These are phyloP conservation scores for Pseudozyma thailandica DNA, from an alignment of 1,284 basidiomycete genomes.

Conservation along the genomic window DNA sequence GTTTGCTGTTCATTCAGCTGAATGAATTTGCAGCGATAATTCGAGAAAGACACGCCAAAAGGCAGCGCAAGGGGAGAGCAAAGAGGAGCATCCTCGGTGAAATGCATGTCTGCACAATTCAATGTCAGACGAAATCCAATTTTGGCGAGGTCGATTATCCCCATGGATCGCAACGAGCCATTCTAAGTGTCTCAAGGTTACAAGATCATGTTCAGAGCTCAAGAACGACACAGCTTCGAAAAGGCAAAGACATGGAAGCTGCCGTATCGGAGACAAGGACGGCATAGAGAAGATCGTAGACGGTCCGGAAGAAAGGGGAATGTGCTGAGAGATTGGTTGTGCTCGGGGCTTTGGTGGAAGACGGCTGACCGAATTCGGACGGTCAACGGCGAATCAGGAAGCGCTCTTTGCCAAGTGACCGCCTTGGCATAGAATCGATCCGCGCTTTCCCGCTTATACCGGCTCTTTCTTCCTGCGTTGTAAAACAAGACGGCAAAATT, in stretches of 20 bases:
- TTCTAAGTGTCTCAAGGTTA: too few relatives aligned
- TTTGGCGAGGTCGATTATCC: too few relatives aligned
- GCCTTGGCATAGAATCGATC: neutral
- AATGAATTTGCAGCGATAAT: neutral
- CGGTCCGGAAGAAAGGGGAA: conserved; percentile 8
- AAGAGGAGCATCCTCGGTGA: conserved; percentile 23
- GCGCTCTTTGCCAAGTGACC: neutral
- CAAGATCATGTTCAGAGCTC: too few relatives aligned
- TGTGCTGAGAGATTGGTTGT: neutral
- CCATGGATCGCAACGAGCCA: too few relatives aligned
- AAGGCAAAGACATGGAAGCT: too few relatives aligned
- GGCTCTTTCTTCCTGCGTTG: too few relatives aligned
- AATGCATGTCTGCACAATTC: neutral
- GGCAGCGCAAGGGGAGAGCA: neutral
- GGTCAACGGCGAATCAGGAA: conserved; percentile 13
- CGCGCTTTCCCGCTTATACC: neutral
- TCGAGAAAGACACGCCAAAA: too few relatives aligned
- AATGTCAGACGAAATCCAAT: conserved; percentile 7
- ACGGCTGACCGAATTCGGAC: conserved; percentile 29
- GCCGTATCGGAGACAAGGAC: too few relatives aligned
- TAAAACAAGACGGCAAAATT: too few relatives aligned
- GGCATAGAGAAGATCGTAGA: neutral
- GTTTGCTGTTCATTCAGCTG: neutral
- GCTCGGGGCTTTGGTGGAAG: conserved; percentile 14
- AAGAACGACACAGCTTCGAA: too few relatives aligned